phyloP scores from a whole-genome alignment of 208 protist species.

The Trypanosoma brucei region DNA sequence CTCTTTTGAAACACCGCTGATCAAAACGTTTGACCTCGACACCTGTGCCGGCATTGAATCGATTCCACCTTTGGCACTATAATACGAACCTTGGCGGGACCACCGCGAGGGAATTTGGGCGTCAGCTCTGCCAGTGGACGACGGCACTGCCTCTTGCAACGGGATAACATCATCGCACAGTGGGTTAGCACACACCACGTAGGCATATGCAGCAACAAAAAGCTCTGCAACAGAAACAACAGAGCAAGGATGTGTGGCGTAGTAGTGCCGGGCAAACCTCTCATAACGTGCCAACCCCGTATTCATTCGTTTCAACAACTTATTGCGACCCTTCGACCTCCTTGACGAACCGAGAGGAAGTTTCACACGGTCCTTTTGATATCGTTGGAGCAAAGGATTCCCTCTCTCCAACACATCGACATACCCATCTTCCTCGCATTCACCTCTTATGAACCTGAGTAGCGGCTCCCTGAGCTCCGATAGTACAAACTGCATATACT shows the following conservation, averaged over 20 bases:
- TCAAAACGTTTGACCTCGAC: conserved; percentile 2
- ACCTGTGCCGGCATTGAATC: too few relatives aligned
- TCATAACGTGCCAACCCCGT: conserved; percentile 16
- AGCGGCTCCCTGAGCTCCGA: conserved; percentile 21
- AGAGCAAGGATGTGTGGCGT: background rate
- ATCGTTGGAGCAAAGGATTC: background rate
- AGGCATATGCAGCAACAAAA: conserved; percentile 58
- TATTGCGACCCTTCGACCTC: background rate
- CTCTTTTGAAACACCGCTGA: conserved; percentile 9
- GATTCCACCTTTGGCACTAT: background rate
- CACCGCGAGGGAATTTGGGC: background rate
- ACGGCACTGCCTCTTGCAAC: conserved; percentile 12
- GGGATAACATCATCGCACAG: conserved; percentile 48
- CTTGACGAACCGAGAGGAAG: background rate
- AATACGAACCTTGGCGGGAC: background rate
- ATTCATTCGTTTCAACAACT: conserved; percentile 1
- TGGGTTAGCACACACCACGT: conserved; percentile 58
- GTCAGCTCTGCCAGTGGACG: background rate
- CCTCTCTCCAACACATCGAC: background rate
- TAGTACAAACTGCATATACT: conserved; percentile 22
- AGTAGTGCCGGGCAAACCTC: conserved; percentile 17
- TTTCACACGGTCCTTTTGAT: conserved; percentile 1
- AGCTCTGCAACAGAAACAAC: conserved; percentile 50
- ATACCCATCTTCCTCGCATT: conserved; percentile 1
- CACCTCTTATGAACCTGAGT: conserved; percentile 14